Evolutionary conservation across 176 grass and related monocot species (phyloP).

Genomic region (Areca catechu): DNA sequence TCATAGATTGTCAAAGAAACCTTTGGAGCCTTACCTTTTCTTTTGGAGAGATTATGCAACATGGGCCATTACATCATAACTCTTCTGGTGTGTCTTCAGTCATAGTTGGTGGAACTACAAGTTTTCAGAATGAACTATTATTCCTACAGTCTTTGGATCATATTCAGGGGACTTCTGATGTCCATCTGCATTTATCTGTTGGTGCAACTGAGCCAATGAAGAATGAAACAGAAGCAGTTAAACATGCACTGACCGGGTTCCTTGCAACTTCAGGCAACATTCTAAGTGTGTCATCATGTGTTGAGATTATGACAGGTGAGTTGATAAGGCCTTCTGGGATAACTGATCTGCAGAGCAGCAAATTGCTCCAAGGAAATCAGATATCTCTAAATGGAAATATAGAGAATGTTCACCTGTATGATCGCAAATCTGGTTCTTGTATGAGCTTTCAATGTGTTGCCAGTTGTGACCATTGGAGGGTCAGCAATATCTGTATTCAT

Average conservation of each 20-base stretch:
- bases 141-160: constrained; percentile 37
- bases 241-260: constrained; percentile 22
- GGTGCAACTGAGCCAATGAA: constrained; percentile 14
- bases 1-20: constrained; percentile 34
- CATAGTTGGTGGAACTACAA: constrained; percentile 12
- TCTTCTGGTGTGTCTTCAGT: constrained; percentile 23
- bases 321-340: constrained; percentile 20
- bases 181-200: constrained; percentile 37
- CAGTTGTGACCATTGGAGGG: constrained; percentile 24
- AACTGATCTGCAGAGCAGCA: constrained; percentile 29
- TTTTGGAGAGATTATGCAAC: constrained; percentile 23
- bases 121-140: constrained; percentile 25
- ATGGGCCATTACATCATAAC: constrained; percentile 14
- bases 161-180: constrained; percentile 33
- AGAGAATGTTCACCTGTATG: constrained; percentile 46
- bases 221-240: constrained; percentile 4
- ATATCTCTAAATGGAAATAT: constrained; percentile 65
- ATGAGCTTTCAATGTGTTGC: neutral
- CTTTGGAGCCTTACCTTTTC: constrained; percentile 49
- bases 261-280: constrained; percentile 35
- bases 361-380: constrained; percentile 43
- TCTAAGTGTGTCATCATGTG: constrained; percentile 56
- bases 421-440: constrained; percentile 25
- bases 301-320: constrained; percentile 44
- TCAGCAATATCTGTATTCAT: constrained; percentile 51